Evolutionary conservation across 345 rosid species (phyloP), one percentile per base, ranked within the genome.

Genomic region (Corchorus capsularis): DNA sequence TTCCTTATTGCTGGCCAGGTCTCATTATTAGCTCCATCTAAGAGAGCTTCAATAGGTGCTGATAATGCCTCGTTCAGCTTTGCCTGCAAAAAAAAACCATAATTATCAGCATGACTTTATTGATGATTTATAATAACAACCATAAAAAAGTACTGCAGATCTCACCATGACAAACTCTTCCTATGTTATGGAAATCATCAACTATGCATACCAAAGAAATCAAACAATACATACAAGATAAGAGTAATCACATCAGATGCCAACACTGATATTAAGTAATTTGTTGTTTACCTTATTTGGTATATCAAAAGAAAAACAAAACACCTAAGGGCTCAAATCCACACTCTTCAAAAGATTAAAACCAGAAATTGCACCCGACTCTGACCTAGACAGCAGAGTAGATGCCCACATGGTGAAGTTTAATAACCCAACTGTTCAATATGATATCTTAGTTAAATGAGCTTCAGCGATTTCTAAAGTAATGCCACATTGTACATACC

Each of bases 1-100:
- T 88, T 94, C 85, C 87, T 88, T 83, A 94, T 96, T 81, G 97
- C 82, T 8, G 94, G 83, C 99, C 99, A 96, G 53, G 99, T 94
- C 80, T 88, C 91, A 71, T 81, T 80, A 80, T 80, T 89, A 52
- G 99, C 97, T 79, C 91, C 98, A 81, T 91, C 98, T 20, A 96
- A 71, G 22, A 94, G 98, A 79, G 98, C 92, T 85, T 92, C 99
- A 72, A 94, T 93, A 17, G 98, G 97, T 75, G 86, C 98, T 45
- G 95, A 77, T 75, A 96, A 79, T 55, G 96, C 92, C 55, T 85
- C 91, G 47, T 82, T 91, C 54, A 92, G 83, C 83, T 90, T 94
- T 81, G 82, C 87, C 98, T 96, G 91, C 79, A 85, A 76, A 69
- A 76, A 69, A 13, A 62, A 7, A n/a, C 74, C 72, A 76, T 46